Conservation (phyloP, 208 protist species). For the Wallacemonas rigidus region DNA sequence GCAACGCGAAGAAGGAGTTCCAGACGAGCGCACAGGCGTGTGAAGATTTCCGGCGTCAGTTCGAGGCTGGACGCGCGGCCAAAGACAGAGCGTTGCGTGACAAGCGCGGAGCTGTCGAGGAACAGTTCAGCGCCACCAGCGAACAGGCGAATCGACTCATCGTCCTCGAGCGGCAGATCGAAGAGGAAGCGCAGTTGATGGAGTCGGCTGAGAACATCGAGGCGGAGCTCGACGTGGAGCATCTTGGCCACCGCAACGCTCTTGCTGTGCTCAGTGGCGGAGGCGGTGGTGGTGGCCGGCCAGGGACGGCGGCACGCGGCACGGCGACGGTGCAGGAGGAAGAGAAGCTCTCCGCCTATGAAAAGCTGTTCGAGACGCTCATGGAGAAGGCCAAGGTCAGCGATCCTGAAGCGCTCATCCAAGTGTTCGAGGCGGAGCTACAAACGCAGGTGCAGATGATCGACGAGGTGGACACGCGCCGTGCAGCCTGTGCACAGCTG, state of each 20-base stretch:
- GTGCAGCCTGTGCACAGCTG: constrained; percentile 23
- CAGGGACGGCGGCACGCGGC: neutral
- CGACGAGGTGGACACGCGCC: constrained; percentile 32
- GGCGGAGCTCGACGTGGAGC: constrained; percentile 31
- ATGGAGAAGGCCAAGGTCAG: constrained; percentile 82
- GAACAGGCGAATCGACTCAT: constrained; percentile 43
- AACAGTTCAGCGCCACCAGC: constrained; percentile 51
- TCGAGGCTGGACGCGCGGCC: constrained; percentile 42
- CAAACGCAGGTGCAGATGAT: constrained; percentile 69
- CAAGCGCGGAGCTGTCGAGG: constrained; percentile 57
- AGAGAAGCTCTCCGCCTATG: constrained; percentile 73
- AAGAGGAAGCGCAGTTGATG: constrained; percentile 68
- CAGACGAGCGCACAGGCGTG: constrained; percentile 49
- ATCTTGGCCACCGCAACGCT: constrained; percentile 20
- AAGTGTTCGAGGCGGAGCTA: constrained; percentile 52
- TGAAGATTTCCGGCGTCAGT: constrained; percentile 36
- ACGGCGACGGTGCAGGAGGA: constrained; percentile 53
- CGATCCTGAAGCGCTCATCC: constrained; percentile 39
- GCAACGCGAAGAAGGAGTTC: constrained; percentile 72
- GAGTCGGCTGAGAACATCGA: constrained; percentile 58
- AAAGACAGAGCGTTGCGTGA: constrained; percentile 85
- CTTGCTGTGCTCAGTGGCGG: constrained; percentile 22
- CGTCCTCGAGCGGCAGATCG: constrained; percentile 55
- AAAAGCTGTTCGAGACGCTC: constrained; percentile 90
- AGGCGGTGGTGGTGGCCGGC: neutral